Evolutionary conservation across 176 grass and related monocot species (phyloP), one percentile per base, ranked within the genome.

Genomic region (Typha latifolia): DNA sequence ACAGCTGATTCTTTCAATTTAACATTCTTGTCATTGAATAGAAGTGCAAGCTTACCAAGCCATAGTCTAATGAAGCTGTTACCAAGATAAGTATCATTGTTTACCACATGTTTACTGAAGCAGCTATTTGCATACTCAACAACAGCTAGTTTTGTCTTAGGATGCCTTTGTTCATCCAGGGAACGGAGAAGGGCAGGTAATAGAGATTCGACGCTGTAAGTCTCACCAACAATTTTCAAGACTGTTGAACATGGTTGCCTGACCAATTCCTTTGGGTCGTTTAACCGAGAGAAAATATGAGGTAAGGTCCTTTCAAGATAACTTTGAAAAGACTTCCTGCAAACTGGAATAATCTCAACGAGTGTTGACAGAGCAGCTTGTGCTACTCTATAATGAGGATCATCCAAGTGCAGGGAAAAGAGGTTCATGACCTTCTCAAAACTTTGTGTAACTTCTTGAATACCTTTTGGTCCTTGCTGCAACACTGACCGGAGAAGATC

Each of bases 381-480:
- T 49, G 89, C 94, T 32, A 97, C 89, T 87, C 92, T 97, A 49
- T 97, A 89, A 78, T 93, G 89, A 14, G 94, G 94, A 75, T 97
- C 89, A 87, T 90, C 81, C 70, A 97, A 82, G 74, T 97, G 82
- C 43, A 76, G 83, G 73, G 82, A 82, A 73, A 97, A 83, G 67
- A 97, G 23, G 56, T 83, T 97, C 94, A 93, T 93, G 14, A 92
- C 83, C 79, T 90, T 97, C 67, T 97, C 94, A 78, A 97, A 97
- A 85, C 81, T 89, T 34, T 93, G 85, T 18, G 76, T 80, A 75
- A 97, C 76, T 72, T 90, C 94, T 63, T 89, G 81, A 72, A 84
- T 67, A 43, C 94, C 89, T 82, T 84, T 97, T 49, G 82, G 70
- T 49, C 83, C 81, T 70, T 69, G 83, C 66, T 93, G 78, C 48